These are phyloP conservation scores for Botrytis paeoniae DNA, from an alignment of 2,329 filamentous ascomycete species.

Conservation along the genomic window DNA sequence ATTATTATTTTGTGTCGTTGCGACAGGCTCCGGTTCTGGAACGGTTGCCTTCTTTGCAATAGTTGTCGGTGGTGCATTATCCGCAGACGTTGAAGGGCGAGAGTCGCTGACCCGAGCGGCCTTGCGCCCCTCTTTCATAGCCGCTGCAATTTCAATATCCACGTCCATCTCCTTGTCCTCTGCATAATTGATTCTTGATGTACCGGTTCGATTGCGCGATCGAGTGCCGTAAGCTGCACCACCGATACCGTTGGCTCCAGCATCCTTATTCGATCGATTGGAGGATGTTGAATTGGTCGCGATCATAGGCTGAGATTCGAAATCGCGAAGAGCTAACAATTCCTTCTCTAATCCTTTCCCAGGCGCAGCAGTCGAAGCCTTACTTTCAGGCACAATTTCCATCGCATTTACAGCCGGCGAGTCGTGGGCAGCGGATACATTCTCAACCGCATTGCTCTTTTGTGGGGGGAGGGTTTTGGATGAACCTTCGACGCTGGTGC, in stretches of 20 bases:
- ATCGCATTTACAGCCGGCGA: slow-evolving; percentile 22
- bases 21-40: slow-evolving; percentile 34
- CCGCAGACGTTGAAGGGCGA: slow-evolving; percentile 19
- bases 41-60: slow-evolving; percentile 43
- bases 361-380: slow-evolving; percentile 20
- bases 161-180: slow-evolving; percentile 89
- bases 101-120: slow-evolving; percentile 42
- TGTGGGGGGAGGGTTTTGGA: slow-evolving; percentile 22
- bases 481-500: slow-evolving; percentile 32
- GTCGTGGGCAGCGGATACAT: slow-evolving; percentile 18
- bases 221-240: slow-evolving; percentile 74
- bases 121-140: slow-evolving; percentile 59
- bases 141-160: slow-evolving; percentile 71
- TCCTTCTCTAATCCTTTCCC: slow-evolving; percentile 23
- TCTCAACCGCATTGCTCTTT: slow-evolving; percentile 25
- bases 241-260: slow-evolving; percentile 29
- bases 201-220: slow-evolving; percentile 81
- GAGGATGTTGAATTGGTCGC: slow-evolving; percentile 48
- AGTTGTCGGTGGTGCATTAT: slow-evolving; percentile 23
- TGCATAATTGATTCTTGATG: slow-evolving; percentile 86
- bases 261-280: slow-evolving; percentile 49
- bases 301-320: slow-evolving; percentile 46
- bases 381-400: slow-evolving; percentile 13
- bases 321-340: slow-evolving; percentile 23
- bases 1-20: slow-evolving; percentile 33